Base-by-base conservation (phyloP, 1,284 basidiomycete genomes). In the Ceratobasidium sp. region DNA sequence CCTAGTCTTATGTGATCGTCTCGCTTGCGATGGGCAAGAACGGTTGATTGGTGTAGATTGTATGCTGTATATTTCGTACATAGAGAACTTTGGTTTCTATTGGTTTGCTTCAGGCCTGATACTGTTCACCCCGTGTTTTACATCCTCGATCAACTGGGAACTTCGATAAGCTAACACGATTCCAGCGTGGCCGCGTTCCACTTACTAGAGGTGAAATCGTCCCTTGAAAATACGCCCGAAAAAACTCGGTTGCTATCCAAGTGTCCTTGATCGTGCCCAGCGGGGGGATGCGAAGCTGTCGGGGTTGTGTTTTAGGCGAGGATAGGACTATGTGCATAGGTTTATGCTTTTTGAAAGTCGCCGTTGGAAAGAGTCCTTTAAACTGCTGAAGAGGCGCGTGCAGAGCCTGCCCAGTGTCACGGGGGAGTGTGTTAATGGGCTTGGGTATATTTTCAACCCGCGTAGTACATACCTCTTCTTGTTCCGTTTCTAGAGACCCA, bases 341-440 rank as follows among this genome's bases (percentile, higher is more conserved):
- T 2, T 84, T 82, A 76, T 89, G 86, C 79, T 92, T 93, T 29
- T 83, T 80, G 16, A 93, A 82, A 7, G 89, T 85, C 16, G 89
- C 85, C 78, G 87, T 89, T 0, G 92, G 92, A 80, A 94, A 93
- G 69, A 92, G 84, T 0, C 90, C 88, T 79, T 92, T 92, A 74
- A 94, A 86, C 78, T 88, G 88, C 74, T 89, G 87, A 74, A 94
- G 83, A 0, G 92, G 90, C 0, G 87, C 86, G 74, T 88, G 88
- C 8, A 88, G 84, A 3, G 82, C 84, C 53, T 84, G 79, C n/a
- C 39, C 22, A 49, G 61, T 22, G 49, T 61, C 24, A 22, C 22
- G 62, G 51, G 51, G 6, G 37, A 13, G 24, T 13, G 16, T 37
- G 27, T 27, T 29, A 27, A 31, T 54, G 29, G 1, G 39, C 59